These are phyloP conservation scores for Gossypium bickii DNA, from an alignment of 345 rosid species.

Conservation along the genomic window DNA sequence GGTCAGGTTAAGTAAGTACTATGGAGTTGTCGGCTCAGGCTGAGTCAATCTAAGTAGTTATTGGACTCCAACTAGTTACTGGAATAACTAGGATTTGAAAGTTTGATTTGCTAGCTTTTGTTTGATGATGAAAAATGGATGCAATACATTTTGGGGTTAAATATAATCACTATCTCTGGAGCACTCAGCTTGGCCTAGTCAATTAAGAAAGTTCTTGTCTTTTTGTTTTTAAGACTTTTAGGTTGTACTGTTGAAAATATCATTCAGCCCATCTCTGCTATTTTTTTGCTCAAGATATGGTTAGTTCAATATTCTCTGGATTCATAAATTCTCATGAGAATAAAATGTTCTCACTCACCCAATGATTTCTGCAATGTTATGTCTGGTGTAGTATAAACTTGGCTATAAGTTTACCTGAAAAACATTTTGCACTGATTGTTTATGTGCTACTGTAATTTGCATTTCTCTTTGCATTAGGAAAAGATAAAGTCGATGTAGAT, in stretches of 20 bases:
- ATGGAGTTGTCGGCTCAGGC: neutral
- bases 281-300: neutral
- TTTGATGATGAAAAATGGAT: conserved; percentile 8
- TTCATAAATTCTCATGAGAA: conserved; percentile 3
- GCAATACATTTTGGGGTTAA: neutral
- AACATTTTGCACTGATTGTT: neutral
- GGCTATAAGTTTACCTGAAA: neutral
- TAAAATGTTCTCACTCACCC: neutral
- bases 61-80: neutral
- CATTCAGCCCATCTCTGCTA: neutral
- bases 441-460: neutral
- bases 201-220: neutral
- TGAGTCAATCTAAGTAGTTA: neutral
- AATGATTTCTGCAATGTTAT: neutral
- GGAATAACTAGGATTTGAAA: neutral
- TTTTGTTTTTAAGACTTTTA: neutral
- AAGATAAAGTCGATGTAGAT: neutral
- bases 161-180: neutral
- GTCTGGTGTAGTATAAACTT: neutral
- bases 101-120: neutral
- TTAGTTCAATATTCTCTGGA: neutral
- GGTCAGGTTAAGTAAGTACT: neutral
- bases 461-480: neutral
- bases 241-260: neutral
- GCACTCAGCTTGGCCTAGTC: conserved; percentile 3